A percentile compares a stretch with the other conserved stretches of the same genome.
Conservation (phyloP, 805 yeast species). For the Nakazawaea pomicola region DNA sequence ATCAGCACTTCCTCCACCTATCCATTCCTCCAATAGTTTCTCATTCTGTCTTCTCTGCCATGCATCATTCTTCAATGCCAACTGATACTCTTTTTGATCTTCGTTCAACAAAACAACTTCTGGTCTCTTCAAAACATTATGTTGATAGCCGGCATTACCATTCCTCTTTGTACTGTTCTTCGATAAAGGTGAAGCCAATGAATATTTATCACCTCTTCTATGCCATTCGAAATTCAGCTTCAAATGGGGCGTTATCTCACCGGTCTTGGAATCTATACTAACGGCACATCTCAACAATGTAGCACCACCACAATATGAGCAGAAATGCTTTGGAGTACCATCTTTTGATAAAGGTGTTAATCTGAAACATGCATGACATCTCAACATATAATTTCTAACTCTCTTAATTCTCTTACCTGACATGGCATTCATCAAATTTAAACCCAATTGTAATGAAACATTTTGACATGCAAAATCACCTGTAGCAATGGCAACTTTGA, state of each 20-base stretch:
- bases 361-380: constrained; percentile 96
- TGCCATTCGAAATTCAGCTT: constrained; percentile 93
- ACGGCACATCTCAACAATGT: constrained; percentile 90
- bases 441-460: constrained; percentile 85
- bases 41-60: constrained; percentile 87
- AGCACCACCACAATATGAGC: constrained; percentile 93
- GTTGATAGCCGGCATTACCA: constrained; percentile 80
- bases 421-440: constrained; percentile 77
- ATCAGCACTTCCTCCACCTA: constrained; percentile 92
- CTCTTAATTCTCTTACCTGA: constrained; percentile 82
- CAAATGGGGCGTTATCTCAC: constrained; percentile 80
- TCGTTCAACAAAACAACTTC: constrained; percentile 68
- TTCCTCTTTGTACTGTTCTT: constrained; percentile 63
- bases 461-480: constrained; percentile 98
- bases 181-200: constrained; percentile 84
- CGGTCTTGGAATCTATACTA: constrained; percentile 71
- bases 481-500: constrained; percentile 81
- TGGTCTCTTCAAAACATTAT: constrained; percentile 53
- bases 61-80: constrained; percentile 80
- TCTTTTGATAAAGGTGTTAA: constrained; percentile 73
- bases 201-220: constrained; percentile 76
- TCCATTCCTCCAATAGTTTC: constrained; percentile 79
- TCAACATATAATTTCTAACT: constrained; percentile 85
- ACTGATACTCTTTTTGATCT: constrained; percentile 91
- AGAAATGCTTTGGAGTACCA: constrained; percentile 79